Percentiles rank a stretch among this genome's conserved stretches.
Conservation (phyloP, 768 basidiomycete species). For the Galerina marginata region DNA sequence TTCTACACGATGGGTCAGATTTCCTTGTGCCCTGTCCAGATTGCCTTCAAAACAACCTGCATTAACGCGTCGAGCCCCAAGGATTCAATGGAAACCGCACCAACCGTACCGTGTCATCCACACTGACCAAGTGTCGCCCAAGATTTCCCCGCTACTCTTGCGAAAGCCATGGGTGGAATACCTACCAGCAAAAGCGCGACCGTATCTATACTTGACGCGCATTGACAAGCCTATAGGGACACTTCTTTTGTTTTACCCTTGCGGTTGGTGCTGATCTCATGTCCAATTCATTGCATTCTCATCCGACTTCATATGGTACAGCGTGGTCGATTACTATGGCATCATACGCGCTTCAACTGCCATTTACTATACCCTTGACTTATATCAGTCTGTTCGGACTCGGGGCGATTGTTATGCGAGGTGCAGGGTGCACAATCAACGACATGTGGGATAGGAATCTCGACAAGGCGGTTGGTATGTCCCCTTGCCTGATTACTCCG, state of each 20-base stretch:
- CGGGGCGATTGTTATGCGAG: slow-evolving; percentile 94
- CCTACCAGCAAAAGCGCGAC: slow-evolving; percentile 61
- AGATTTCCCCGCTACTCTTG: background rate
- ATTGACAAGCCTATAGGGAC: slow-evolving; percentile 98
- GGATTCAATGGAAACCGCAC: background rate
- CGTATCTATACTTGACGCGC: slow-evolving; percentile 87
- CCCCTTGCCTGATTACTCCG: background rate
- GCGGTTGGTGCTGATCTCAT: slow-evolving; percentile 61
- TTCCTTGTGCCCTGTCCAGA: background rate
- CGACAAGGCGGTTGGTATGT: slow-evolving; percentile 88
- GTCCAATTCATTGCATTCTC: background rate
- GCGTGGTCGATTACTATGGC: slow-evolving; percentile 99
- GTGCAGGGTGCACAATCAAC: slow-evolving; percentile 98
- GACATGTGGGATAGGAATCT: slow-evolving; percentile 97
- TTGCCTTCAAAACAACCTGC: background rate
- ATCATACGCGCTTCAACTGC: slow-evolving; percentile 75
- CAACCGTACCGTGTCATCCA: background rate
- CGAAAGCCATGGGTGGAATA: slow-evolving; percentile 68
- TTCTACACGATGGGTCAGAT: slow-evolving; percentile 8
- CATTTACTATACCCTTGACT: slow-evolving; percentile 69
- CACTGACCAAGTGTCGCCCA: background rate
- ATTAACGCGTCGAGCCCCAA: background rate
- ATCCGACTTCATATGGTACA: slow-evolving; percentile 33
- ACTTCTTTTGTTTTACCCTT: slow-evolving; percentile 90
- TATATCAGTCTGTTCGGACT: slow-evolving; percentile 86